Conservation (phyloP, 2,329 filamentous ascomycete genomes). For the Trichoderma sp. region DNA sequence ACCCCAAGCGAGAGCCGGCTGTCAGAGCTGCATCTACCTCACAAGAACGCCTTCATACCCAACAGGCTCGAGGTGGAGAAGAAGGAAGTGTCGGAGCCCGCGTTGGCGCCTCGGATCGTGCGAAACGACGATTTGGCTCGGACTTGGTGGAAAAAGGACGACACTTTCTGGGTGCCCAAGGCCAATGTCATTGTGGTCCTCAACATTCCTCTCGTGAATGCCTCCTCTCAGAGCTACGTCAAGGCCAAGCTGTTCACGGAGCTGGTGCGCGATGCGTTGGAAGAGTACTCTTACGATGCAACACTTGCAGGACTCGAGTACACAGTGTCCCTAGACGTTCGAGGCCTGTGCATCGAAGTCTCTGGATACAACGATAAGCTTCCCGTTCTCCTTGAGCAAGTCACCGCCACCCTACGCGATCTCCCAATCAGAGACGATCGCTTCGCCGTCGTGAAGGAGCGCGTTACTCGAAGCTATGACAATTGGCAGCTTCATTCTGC, state of each 20-base stretch:
- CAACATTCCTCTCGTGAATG: slow-evolving; percentile 75
- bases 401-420: slow-evolving; percentile 80
- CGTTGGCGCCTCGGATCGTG: slow-evolving; percentile 75
- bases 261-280: slow-evolving; percentile 82
- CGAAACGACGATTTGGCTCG: slow-evolving; percentile 79
- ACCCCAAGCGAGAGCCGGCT: slow-evolving; percentile 62
- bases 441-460: slow-evolving; percentile 90
- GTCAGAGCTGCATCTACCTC: slow-evolving; percentile 77
- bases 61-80: slow-evolving; percentile 92
- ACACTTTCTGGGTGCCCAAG: slow-evolving; percentile 97
- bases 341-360: slow-evolving; percentile 76
- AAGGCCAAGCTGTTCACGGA: slow-evolving; percentile 81
- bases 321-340: slow-evolving; percentile 69
- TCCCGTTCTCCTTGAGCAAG: slow-evolving; percentile 84
- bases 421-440: slow-evolving; percentile 82
- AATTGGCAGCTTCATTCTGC: slow-evolving; percentile 90
- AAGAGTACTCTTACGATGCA: slow-evolving; percentile 94
- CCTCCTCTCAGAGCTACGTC: slow-evolving; percentile 75
- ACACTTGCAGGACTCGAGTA: slow-evolving; percentile 90
- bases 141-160: slow-evolving; percentile 98
- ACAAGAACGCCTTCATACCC: slow-evolving; percentile 94
- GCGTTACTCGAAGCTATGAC: slow-evolving; percentile 71
- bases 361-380: slow-evolving; percentile 97
- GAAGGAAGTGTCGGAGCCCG: slow-evolving; percentile 78
- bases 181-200: slow-evolving; percentile 82